A percentile compares a stretch with the other conserved stretches of the same genome.
These are phyloP conservation scores for Boletellus sp. DNA, from an alignment of 768 basidiomycete species.

Conservation along the genomic window DNA sequence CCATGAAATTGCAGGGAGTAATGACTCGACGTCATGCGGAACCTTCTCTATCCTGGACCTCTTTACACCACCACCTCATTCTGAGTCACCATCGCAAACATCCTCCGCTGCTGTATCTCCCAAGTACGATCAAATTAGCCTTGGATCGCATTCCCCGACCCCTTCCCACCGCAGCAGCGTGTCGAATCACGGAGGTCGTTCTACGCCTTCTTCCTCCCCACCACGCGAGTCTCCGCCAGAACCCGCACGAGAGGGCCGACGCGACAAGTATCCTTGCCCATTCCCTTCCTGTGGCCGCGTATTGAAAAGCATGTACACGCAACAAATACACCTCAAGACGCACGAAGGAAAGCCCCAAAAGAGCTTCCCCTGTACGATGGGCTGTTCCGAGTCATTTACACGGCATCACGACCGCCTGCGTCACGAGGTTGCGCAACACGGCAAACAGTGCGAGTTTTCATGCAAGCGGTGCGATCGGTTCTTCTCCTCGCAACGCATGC, in stretches of 20 bases:
- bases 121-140: background rate
- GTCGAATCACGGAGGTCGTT: background rate
- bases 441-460: constrained; percentile 2
- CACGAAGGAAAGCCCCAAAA: background rate
- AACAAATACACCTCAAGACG: background rate
- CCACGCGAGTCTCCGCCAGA: background rate
- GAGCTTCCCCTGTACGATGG: constrained; percentile 1
- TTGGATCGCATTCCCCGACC: background rate
- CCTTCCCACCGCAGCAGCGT: background rate
- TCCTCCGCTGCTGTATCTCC: background rate
- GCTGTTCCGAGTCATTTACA: constrained; percentile 1
- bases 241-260: background rate
- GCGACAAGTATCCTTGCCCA: constrained; percentile 1
- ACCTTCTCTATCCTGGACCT: background rate
- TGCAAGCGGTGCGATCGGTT: constrained; percentile 3
- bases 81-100: background rate
- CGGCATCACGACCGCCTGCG: constrained; percentile 1
- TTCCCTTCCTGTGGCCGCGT: background rate
- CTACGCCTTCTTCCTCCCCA: background rate
- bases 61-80: background rate
- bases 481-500: constrained; percentile 3
- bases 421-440: constrained; percentile 2
- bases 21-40: background rate
- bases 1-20: background rate
- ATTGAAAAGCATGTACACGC: background rate